Percentiles rank a stretch among this genome's conserved stretches.
Evolutionary conservation across 345 rosid species (phyloP).

Genomic region (Lumnitzera racemosa): DNA sequence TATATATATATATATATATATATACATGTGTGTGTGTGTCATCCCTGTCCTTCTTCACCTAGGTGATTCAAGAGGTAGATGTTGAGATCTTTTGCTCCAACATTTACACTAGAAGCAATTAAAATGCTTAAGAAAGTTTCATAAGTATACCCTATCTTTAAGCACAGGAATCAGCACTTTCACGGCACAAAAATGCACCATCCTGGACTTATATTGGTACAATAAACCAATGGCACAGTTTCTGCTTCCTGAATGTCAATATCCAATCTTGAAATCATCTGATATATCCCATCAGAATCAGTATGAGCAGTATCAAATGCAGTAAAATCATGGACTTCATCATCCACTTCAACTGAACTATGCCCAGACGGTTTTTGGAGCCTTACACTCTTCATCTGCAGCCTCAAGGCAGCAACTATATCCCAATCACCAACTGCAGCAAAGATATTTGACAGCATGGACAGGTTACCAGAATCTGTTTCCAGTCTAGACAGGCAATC

Average conservation of each 20-base stretch:
- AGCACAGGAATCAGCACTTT: no score
- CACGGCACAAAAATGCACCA: no score
- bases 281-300: slow-evolving; percentile 48
- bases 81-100: no score
- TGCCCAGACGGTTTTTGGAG: slow-evolving; percentile 60
- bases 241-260: slow-evolving; percentile 27
- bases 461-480: slow-evolving; percentile 51
- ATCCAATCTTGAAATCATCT: slow-evolving; percentile 38
- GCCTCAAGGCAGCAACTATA: slow-evolving; percentile 56
- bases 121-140: no score
- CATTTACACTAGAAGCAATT: no score
- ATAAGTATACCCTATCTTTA: no score
- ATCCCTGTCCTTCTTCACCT: no score
- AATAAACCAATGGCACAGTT: slow-evolving; percentile 1
- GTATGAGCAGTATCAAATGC: slow-evolving; percentile 58
- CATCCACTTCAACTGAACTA: slow-evolving; percentile 58
- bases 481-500: slow-evolving; percentile 35
- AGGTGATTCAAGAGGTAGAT: no score
- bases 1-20: no score
- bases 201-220: no score
- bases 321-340: slow-evolving; percentile 55
- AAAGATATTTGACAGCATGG: slow-evolving; percentile 55
- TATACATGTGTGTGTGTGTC: no score
- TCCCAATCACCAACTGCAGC: slow-evolving; percentile 66
- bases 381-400: slow-evolving; percentile 47